These are phyloP conservation scores for Tricholoma hemisulphureum DNA, from an alignment of 768 basidiomycete species.

Conservation along the genomic window DNA sequence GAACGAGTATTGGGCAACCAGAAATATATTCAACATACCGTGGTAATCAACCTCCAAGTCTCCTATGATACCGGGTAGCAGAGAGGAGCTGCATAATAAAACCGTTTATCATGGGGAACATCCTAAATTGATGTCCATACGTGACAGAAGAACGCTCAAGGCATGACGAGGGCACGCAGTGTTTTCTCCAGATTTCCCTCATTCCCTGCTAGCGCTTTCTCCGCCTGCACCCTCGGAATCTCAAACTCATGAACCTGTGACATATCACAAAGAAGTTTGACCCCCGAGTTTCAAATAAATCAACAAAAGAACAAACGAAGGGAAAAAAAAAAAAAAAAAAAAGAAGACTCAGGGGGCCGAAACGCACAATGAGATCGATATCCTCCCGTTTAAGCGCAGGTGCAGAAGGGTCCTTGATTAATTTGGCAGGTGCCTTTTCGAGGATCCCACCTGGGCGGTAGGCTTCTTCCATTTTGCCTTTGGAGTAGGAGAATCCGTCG, in stretches of 20 bases:
- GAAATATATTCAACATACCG: too few relatives aligned
- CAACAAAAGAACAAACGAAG: too few relatives aligned
- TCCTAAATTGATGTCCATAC: too few relatives aligned
- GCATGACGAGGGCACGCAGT: conserved; percentile 39
- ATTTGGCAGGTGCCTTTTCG: conserved; percentile 53
- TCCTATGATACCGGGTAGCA: too few relatives aligned
- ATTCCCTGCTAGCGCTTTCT: conserved; percentile 54
- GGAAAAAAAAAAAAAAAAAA: not conserved
- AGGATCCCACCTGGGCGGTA: conserved; percentile 55
- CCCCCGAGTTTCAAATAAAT: too few relatives aligned
- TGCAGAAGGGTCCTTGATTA: conserved; percentile 39
- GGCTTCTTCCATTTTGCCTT: conserved; percentile 64
- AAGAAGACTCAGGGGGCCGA: not conserved
- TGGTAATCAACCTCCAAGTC: too few relatives aligned
- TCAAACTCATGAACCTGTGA: conserved; percentile 66
- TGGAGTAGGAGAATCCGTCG: conserved; percentile 68
- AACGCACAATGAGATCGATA: conserved; percentile 60
- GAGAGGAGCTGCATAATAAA: not conserved
- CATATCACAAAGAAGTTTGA: too few relatives aligned
- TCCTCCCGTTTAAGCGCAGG: conserved; percentile 55
- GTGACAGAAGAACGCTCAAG: conserved; percentile 1
- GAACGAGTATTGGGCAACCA: too few relatives aligned
- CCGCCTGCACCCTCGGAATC: conserved; percentile 55
- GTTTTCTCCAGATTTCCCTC: conserved; percentile 53
- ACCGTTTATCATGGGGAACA: too few relatives aligned